Percentiles rank a stretch among this genome's conserved stretches.
Evolutionary conservation across 148 eudicot genomes (phyloP).

Genomic region (Arctostaphylos glauca): DNA sequence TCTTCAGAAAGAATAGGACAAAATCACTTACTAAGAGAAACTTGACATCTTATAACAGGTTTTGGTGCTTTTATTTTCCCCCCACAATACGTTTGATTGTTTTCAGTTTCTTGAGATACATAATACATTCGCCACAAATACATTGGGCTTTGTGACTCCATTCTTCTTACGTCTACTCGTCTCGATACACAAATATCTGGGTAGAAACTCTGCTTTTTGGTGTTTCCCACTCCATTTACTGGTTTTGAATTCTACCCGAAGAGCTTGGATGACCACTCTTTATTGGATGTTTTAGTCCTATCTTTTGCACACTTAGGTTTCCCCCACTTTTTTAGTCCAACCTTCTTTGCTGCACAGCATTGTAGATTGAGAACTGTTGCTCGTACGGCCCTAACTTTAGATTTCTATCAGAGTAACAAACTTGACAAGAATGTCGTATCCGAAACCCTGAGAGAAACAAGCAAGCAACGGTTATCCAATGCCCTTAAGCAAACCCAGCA

Average conservation of each 20-base stretch:
- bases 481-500: slow-evolving; percentile 62
- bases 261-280: background rate
- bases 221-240: background rate
- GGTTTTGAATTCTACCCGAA: background rate
- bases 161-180: background rate
- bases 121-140: background rate
- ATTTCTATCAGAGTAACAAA: slow-evolving; percentile 44
- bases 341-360: background rate
- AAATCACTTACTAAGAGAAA: background rate
- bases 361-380: slow-evolving; percentile 4
- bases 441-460: slow-evolving; percentile 54
- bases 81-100: background rate
- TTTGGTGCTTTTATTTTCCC: slow-evolving; percentile 7
- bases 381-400: slow-evolving; percentile 10
- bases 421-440: slow-evolving; percentile 63
- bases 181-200: background rate
- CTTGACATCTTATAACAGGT: background rate
- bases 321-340: background rate
- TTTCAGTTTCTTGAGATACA: background rate
- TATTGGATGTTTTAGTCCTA: background rate
- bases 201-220: background rate
- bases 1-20: background rate
- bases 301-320: background rate
- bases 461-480: slow-evolving; percentile 64
- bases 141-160: background rate